Base-by-base conservation (phyloP, 192 early-diverging fungal genomes). In the Backusella circina region DNA sequence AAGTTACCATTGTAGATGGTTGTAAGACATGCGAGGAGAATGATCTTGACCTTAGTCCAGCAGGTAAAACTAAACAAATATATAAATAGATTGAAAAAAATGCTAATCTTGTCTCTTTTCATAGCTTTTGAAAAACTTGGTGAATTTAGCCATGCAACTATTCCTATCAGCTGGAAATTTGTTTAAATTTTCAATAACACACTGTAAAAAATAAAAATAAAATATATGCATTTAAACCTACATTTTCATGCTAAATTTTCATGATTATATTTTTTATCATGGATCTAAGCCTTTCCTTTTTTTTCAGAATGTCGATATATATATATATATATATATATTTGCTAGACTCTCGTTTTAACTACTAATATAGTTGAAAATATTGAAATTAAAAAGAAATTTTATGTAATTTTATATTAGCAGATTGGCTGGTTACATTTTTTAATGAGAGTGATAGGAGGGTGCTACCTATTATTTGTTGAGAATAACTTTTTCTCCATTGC, bases 61-160 rank as follows among this genome's bases (percentile, higher is more conserved):
- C 33, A 37, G 71, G 71, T 61, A 73, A 61, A 10, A 36, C 26
- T 7, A 54, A 54, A 47, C 3, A 12, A 50, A 33, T 7, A 47
- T 38, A 41, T 9, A 12, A 50, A 31, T 12, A 6, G 12, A 23
- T 8, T 36, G 51, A 41, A 10, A 21, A 41, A 28, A 13, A 26
- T 28, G 10, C 26, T 16, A 31, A 31, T 28, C 26, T 47, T 32
- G 8, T 31, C 32, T 13, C 26, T 28, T 72, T 15, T 37, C 15
- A 15, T 61, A 73, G 71, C 71, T 28, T 73, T 61, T 61, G 71
- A 73, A 73, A 21, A 37, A 57, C 28, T 73, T 36, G 71, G 71
- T 23, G 71, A 73, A n/a, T 73, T 73, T 26, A 61, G 71, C 12
- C 71, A 61, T 61, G 71, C 51, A 18, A 21, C 30, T 1, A 61